Evolutionary conservation across 164 flowering plant species (phyloP).

Genomic region (Umbilicus rupestris): DNA sequence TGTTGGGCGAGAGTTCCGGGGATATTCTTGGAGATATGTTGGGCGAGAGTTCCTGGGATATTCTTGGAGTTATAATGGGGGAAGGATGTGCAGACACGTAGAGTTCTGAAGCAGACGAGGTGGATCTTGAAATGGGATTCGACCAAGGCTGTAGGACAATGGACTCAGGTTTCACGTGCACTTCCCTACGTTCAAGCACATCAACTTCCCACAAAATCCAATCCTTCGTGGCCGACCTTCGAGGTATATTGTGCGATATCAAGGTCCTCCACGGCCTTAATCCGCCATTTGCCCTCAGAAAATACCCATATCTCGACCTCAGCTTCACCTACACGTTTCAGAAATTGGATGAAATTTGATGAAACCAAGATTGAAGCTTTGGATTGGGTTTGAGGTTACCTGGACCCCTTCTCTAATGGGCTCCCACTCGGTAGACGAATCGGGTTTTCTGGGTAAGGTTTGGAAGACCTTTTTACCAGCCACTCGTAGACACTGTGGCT

Average conservation of each 20-base stretch:
- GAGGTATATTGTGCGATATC: not conserved
- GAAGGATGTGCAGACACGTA: too few species aligned
- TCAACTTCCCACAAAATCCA: constrained; percentile 1
- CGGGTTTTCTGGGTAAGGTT: not conserved
- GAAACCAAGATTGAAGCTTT: too few species aligned
- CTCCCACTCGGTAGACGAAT: not conserved
- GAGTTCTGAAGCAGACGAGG: too few species aligned
- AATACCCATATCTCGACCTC: not conserved
- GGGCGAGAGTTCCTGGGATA: too few species aligned
- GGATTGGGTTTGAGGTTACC: not conserved
- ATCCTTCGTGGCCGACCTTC: not conserved
- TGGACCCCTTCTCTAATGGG: not conserved
- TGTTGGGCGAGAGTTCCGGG: too few species aligned
- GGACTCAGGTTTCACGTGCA: not conserved
- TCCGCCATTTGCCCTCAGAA: constrained; percentile 2
- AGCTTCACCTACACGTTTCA: not conserved
- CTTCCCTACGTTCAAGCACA: not conserved
- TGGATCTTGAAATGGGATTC: too few species aligned
- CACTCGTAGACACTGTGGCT: not conserved
- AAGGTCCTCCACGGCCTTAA: not conserved
- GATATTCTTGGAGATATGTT: too few species aligned
- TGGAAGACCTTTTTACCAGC: not conserved
- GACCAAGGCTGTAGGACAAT: too few species aligned
- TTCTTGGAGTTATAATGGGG: too few species aligned
- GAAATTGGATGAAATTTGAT: too few species aligned